Percentiles rank a stretch among this genome's conserved stretches.
phyloP scores from a whole-genome alignment of 345 rosid species.

The Salix udensis region DNA sequence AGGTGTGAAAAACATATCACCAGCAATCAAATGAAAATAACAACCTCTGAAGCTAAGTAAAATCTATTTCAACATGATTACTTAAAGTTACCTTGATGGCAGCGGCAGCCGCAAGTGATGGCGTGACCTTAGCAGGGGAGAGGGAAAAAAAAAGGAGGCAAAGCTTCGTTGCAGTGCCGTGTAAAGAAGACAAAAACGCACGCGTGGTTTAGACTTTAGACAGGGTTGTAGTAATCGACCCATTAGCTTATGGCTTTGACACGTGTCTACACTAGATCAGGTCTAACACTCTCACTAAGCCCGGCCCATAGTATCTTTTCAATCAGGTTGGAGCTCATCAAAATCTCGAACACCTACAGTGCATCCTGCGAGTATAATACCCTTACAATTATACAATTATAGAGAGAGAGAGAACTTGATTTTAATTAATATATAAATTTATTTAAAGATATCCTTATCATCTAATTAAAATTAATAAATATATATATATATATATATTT shows the following conservation, averaged over 20 bases:
- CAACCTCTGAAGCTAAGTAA: not conserved
- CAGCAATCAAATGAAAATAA: not conserved
- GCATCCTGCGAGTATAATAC: too few relatives aligned
- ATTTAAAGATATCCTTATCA: too few relatives aligned
- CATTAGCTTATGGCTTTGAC: not conserved
- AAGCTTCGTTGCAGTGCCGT: not conserved
- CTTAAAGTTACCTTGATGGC: not conserved
- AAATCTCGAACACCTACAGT: too few relatives aligned
- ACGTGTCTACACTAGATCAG: not conserved
- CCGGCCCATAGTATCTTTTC: not conserved
- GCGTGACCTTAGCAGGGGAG: not conserved
- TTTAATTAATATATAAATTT: too few relatives aligned
- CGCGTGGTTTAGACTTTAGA: too few relatives aligned
- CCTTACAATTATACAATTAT: too few relatives aligned
- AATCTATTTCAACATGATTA: not conserved
- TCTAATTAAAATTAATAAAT: too few relatives aligned
- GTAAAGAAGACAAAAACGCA: too few relatives aligned
- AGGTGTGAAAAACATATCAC: not conserved
- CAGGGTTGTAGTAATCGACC: too few relatives aligned
- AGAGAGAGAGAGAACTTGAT: too few relatives aligned
- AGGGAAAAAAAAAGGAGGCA: not conserved
- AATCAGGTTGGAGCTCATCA: not conserved
- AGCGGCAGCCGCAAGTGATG: not conserved
- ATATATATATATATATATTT: too few relatives aligned
- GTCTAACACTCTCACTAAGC: not conserved